Conservation (phyloP, 495 filamentous ascomycete genomes). For the Penicillium arizonense region DNA sequence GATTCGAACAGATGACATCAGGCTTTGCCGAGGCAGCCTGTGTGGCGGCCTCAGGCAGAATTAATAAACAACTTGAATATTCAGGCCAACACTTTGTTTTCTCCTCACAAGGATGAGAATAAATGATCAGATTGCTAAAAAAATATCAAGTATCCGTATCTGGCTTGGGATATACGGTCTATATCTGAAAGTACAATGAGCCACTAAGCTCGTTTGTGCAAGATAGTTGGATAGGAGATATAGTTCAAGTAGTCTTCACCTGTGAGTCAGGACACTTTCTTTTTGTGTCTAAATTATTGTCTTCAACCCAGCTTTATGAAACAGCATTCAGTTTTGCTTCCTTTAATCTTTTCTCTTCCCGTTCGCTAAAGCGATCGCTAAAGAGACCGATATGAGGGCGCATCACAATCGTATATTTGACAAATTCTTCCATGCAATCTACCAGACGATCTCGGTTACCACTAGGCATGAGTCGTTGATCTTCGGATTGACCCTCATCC, state of each 20-base stretch:
- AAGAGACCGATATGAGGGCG: slow-evolving; percentile 60
- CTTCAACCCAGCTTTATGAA: background rate
- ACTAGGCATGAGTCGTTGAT: slow-evolving; percentile 56
- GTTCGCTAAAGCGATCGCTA: slow-evolving; percentile 64
- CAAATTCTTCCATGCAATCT: slow-evolving; percentile 78
- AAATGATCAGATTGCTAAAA: no score
- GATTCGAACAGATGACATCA: slow-evolving; percentile 6
- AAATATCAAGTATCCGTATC: no score
- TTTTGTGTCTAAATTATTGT: no score
- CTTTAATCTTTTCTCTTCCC: slow-evolving; percentile 31
- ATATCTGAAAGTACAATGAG: no score
- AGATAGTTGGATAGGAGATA: no score
- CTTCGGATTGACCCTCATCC: slow-evolving; percentile 50
- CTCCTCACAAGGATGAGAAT: no score
- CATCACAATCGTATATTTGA: slow-evolving; percentile 70
- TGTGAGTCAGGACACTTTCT: no score
- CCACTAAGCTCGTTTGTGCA: no score
- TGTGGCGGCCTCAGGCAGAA: background rate
- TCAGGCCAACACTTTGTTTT: no score
- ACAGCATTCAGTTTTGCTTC: slow-evolving; percentile 7
- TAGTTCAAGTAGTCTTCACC: no score
- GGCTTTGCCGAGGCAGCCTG: slow-evolving; percentile 6
- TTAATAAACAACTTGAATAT: background rate
- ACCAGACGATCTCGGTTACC: slow-evolving; percentile 65
- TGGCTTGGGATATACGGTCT: no score